Conservation (phyloP, 176 grass and related monocot species). For the Guadua angustifolia region DNA sequence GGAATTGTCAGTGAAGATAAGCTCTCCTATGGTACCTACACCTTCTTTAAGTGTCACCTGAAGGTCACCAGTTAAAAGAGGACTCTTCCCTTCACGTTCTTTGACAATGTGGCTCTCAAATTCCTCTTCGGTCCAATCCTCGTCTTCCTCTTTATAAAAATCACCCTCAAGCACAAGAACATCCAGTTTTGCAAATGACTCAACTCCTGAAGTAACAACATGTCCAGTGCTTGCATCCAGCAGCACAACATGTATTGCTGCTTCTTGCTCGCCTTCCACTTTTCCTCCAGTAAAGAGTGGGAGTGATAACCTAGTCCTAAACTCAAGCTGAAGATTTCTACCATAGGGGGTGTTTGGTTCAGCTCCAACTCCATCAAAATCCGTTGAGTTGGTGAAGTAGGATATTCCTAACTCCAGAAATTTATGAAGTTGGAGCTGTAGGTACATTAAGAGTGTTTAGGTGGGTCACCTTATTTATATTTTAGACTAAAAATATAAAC, state of each 20-base stretch:
- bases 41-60: slow-evolving; percentile 85
- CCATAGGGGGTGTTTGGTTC: background rate
- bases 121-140: slow-evolving; percentile 87
- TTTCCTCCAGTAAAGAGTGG: slow-evolving; percentile 92
- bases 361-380: too few species aligned
- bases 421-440: too few species aligned
- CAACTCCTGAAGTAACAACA: slow-evolving; percentile 63
- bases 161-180: slow-evolving; percentile 82
- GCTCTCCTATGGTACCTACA: slow-evolving; percentile 83
- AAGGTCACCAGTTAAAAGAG: slow-evolving; percentile 81
- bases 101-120: slow-evolving; percentile 75
- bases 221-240: slow-evolving; percentile 63
- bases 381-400: too few species aligned
- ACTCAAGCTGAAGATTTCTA: slow-evolving; percentile 74
- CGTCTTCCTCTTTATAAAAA: slow-evolving; percentile 85
- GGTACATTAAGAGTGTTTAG: too few species aligned
- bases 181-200: slow-evolving; percentile 74
- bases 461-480: too few species aligned
- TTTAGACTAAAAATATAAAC: too few species aligned
- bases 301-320: slow-evolving; percentile 65
- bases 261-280: slow-evolving; percentile 90
- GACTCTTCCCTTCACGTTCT: slow-evolving; percentile 88
- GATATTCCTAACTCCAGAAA: too few species aligned
- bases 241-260: slow-evolving; percentile 83
- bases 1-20: slow-evolving; percentile 91